Evolutionary conservation across 805 yeast species (phyloP), one percentile per base, ranked within the genome.

Genomic region (Huiozyma sinensis): DNA sequence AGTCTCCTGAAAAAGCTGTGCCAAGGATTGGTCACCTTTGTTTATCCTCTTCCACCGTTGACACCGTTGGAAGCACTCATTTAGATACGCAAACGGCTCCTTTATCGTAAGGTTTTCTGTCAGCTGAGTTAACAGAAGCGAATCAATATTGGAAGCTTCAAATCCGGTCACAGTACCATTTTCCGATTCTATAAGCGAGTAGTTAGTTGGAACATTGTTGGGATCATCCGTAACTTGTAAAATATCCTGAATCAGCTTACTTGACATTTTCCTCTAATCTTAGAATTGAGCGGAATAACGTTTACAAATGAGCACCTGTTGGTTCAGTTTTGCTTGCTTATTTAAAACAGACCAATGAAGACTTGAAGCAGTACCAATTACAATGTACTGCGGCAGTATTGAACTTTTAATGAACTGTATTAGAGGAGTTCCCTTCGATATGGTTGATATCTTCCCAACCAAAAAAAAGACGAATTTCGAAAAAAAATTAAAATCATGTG

Each of bases 1-100:
- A 27, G 75, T 63, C 46, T 77, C 77, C 44, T 71, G 67, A 41
- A 78, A 61, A 6, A 77, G 45, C 6, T 53, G 54, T 27, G 42
- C 46, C 2, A 66, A 33, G 47, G 76, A 75, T 11, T 54, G 54
- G 58, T 46, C 72, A 70, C 51, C 70, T 72, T 39, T 64, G 57
- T 46, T 67, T 63, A 69, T 46, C 49, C 81, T 67, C 54, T 67
- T 78, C 35, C 47, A 54, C 33, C 53, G 56, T 38, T 58, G 62
- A 38, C 57, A 56, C n/a, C 61, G 53, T 33, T 44, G 47, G 39
- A 56, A 57, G 43, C 60, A 58, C 6, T 48, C 53, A 39, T 58
- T 62, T 40, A 61, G 41, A 44, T 63, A 60, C 4, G 45, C 46
- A 33, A 60, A 53, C 17, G 56, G 64, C 31, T 50, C 49, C 3